Evolutionary conservation across 495 filamentous ascomycete species (phyloP), one percentile per base, ranked within the genome.

Genomic region (Geopyxis carbonaria): DNA sequence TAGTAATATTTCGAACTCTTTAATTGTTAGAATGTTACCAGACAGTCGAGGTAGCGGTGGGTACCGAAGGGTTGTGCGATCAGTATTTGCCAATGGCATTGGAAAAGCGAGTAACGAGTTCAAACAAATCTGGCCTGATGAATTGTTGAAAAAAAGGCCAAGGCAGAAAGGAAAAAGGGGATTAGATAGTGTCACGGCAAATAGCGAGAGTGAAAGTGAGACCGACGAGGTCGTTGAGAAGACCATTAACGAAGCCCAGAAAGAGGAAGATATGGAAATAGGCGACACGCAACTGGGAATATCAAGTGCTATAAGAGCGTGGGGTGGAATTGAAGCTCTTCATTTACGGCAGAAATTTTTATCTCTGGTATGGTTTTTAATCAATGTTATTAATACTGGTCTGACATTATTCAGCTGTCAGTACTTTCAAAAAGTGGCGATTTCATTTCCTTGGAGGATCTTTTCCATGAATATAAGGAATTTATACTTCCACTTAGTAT

Each of bases 391-490:
- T n/a, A 27, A 43, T 20, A 51, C 23, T 45, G 53, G 33, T 38
- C 64, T 7, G 47, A 45, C 13, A 44, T 46, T 19, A 23, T 52
- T 19, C 56, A 71, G 49, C 59, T 75, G 22, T 62, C 65, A 9
- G 57, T 56, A 16, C 64, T 80, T 25, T 65, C 66, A 1, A 39
- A 68, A 4, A 58, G 62, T 1, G 22, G 53, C 0, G 46, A 59
- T n/a, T 74, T 76, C 44, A 64, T 65, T 14, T 32, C 57, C 15
- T 48, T 68, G 0, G 57, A 59, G 1, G 69, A 72, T 4, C 70
- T 91, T 44, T 85, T 83, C 59, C 67, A 77, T 41, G 59, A 66
- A 14, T 78, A 75, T 43, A 66, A 69, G 35, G 71, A 76, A 27
- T 69, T 69, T 40, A 65, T 89, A 14, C 67, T 72, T 13, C 64